phyloP scores from a whole-genome alignment of 2,329 filamentous ascomycete species.

The Trichoderma koningiopsis region DNA sequence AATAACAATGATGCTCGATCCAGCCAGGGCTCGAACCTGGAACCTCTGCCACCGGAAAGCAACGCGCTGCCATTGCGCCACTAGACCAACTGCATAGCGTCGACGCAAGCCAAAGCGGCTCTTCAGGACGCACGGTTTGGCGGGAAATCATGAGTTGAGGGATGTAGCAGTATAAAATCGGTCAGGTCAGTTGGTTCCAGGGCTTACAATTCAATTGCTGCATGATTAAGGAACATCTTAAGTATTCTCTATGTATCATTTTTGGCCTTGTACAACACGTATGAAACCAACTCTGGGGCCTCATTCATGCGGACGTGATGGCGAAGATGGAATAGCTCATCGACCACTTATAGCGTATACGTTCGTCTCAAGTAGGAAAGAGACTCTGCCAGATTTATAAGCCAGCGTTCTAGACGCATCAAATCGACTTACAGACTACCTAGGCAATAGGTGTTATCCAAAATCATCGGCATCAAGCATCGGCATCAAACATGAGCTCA shows the following conservation, averaged over 20 bases:
- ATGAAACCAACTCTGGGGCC: background rate
- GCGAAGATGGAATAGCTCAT: background rate
- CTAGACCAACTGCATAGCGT: slow-evolving; percentile 13
- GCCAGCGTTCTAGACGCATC: background rate
- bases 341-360: background rate
- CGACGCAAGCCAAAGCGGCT: background rate
- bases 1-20: slow-evolving; percentile 29
- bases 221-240: background rate
- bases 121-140: background rate
- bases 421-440: background rate
- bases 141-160: background rate
- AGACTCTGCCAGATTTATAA: background rate
- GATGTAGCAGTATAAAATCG: background rate
- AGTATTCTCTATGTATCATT: background rate
- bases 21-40: slow-evolving; percentile 41
- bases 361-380: background rate
- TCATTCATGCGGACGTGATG: background rate
- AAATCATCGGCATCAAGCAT: background rate
- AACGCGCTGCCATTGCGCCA: slow-evolving; percentile 31
- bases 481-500: background rate
- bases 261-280: background rate
- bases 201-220: background rate
- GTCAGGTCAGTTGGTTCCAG: background rate
- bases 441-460: background rate
- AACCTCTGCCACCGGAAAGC: slow-evolving; percentile 42